These are phyloP conservation scores for Venturia pyrina DNA, from an alignment of 2,329 filamentous ascomycete species.

Conservation along the genomic window DNA sequence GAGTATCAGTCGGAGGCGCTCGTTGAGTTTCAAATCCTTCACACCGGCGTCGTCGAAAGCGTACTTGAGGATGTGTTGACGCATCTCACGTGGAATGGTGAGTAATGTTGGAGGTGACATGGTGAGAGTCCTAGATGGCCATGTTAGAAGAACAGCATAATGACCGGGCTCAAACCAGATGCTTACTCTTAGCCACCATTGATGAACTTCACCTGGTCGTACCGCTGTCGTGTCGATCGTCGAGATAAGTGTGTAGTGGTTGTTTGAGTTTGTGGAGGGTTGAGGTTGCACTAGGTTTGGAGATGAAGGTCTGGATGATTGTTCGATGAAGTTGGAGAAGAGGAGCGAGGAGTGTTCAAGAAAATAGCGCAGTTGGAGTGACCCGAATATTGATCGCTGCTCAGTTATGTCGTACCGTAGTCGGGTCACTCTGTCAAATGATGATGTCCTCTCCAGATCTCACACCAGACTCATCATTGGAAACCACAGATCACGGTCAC, in stretches of 20 bases:
- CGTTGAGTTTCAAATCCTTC: no score
- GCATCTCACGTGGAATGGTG: neutral
- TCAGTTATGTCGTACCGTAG: no score
- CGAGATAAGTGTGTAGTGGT: neutral
- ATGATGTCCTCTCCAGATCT: no score
- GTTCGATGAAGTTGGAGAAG: no score
- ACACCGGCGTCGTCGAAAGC: neutral
- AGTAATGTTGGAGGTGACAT: neutral
- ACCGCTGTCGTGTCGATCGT: neutral
- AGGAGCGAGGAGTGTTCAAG: no score
- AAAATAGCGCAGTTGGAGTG: neutral
- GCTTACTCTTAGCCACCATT: neutral
- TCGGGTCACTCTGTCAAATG: no score
- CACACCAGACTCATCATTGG: no score
- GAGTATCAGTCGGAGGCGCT: no score
- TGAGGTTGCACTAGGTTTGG: neutral
- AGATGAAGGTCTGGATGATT: neutral
- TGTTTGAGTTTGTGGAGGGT: neutral
- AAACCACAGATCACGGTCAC: neutral
- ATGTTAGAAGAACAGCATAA: neutral
- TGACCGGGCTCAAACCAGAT: neutral
- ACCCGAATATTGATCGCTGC: neutral
- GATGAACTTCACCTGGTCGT: neutral
- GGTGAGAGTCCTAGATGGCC: neutral
- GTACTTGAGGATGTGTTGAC: neutral